Conservation (phyloP, 176 grass and related monocot genomes). For the Lolium rigidum region DNA sequence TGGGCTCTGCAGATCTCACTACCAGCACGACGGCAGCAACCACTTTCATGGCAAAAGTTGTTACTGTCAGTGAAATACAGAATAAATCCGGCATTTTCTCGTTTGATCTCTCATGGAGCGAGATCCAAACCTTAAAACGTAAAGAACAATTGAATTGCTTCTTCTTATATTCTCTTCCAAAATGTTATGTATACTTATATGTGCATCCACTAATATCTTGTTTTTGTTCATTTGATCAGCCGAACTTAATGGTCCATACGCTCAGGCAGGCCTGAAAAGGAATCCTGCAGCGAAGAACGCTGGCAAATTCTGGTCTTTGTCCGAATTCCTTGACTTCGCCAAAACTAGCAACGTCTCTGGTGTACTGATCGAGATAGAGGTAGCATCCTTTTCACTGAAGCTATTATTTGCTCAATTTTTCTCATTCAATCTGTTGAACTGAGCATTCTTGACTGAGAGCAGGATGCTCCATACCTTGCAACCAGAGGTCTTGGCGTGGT, state of each 20-base stretch:
- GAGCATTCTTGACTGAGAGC: conserved; percentile 28
- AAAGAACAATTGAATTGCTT: conserved; percentile 28
- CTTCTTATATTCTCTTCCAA: background rate
- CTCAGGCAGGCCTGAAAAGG: conserved; percentile 63
- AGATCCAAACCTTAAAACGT: conserved; percentile 86
- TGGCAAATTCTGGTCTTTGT: conserved; percentile 73
- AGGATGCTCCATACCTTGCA: conserved; percentile 79
- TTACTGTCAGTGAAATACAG: conserved; percentile 67
- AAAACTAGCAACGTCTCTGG: conserved; percentile 74
- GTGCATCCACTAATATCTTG: conserved; percentile 30
- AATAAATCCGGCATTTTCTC: conserved; percentile 76
- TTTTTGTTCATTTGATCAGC: conserved; percentile 48
- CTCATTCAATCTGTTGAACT: background rate
- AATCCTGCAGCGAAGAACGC: conserved; percentile 80
- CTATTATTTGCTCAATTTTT: background rate
- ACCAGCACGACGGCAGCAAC: conserved; percentile 53
- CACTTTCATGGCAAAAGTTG: conserved; percentile 57
- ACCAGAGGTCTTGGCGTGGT: conserved; percentile 75
- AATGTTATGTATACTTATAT: conserved; percentile 18
- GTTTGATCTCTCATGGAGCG: conserved; percentile 87
- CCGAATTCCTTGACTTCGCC: conserved; percentile 69
- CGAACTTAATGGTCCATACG: conserved; percentile 54
- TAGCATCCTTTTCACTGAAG: conserved; percentile 37
- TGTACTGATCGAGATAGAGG: conserved; percentile 82
- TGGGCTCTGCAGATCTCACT: conserved; percentile 67